Base-by-base conservation (phyloP, 345 rosid genomes). In the Noccaea caerulescens region DNA sequence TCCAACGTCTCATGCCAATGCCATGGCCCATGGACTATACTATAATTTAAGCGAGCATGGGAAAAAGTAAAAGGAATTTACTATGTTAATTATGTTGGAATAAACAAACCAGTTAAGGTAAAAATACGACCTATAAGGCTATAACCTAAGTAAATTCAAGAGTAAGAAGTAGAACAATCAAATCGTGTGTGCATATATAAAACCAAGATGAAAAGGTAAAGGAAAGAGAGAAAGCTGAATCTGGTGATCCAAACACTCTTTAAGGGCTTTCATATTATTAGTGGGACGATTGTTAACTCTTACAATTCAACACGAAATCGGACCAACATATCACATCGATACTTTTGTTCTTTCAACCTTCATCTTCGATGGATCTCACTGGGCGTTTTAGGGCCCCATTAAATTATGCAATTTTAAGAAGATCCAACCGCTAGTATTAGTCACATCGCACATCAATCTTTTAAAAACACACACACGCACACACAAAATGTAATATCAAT, bases 401-500 rank as follows among this genome's bases (percentile, higher is more conserved):
- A 3, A 47, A 25, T 51, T 4, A 10, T 10, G 7, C 33, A 36
- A 14, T 11, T 27, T 3, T 36, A 13, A 57, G 10, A 33, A 32
- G 10, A 62, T 45, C 42, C 30, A 0, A 10, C 34, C 9, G 8
- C 58, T 34, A 36, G 7, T 11, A 34, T 47, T 3, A 50, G 18
- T 36, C 34, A 51, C 69, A 53, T 54, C 71, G 42, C 62, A 30
- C 62, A 42, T 10, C 6, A 20, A 38, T 7, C 43, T 36, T 36
- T 10, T 20, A 20, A 18, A 56, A n/a, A 3, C 34, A 25, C 8
- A 58, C 7, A 38, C 45, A 61, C 23, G 23, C 23, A 20, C 23
- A 20, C 30, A 27, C 30, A 30, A 44, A 13, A 30, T 7, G 7
- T 20, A 57, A 20, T 46, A 36, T n/a, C 57, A 45, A 14, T 58